Evolutionary conservation across 805 yeast species (phyloP).

Genomic region (Hagleromyces aurorensis): DNA sequence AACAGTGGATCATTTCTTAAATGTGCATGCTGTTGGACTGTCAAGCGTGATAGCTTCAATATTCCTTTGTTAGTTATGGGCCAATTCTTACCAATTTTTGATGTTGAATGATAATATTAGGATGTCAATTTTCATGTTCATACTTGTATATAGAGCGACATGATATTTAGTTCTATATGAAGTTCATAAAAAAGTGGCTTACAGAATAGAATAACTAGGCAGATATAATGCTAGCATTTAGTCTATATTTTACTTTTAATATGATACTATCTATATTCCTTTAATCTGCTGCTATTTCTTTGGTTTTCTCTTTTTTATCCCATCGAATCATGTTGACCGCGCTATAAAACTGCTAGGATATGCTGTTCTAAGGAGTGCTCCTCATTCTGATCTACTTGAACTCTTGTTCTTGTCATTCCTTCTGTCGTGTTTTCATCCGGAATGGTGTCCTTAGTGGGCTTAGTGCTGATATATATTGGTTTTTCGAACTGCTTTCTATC

Average conservation of each 20-base stretch:
- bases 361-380: constrained; percentile 23
- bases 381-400: constrained; percentile 19
- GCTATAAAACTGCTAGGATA: constrained; percentile 24
- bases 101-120: constrained; percentile 7
- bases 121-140: not conserved
- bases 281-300: not conserved
- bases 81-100: constrained; percentile 62
- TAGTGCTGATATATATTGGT: constrained; percentile 36
- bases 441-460: not conserved
- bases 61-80: constrained; percentile 81
- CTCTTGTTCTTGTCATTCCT: constrained; percentile 9
- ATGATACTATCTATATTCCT: no score
- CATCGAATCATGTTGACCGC: no score
- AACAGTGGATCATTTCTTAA: constrained; percentile 38
- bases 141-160: no score
- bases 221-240: no score
- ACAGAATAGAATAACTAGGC: no score
- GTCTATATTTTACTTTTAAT: no score
- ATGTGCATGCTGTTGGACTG: constrained; percentile 80
- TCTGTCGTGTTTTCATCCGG: not conserved
- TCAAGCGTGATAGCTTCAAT: constrained; percentile 74
- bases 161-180: no score
- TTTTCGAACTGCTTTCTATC: constrained; percentile 49
- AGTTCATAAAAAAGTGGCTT: no score
- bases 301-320: not conserved